Base-by-base conservation (phyloP, 257 asterid species). In the Phtheirospermum japonicum region DNA sequence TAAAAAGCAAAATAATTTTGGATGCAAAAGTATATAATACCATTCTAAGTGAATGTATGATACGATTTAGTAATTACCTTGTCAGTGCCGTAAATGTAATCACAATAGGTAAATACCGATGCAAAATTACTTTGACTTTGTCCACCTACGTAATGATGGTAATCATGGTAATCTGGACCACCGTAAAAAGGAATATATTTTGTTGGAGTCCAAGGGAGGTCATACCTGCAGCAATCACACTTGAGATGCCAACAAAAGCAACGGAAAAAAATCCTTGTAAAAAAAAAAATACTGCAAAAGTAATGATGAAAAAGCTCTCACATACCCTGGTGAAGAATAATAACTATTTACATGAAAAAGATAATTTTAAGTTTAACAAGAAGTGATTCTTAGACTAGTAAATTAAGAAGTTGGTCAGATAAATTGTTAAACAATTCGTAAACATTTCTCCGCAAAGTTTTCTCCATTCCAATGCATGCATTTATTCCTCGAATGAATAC, bases 91-190 rank as follows among this genome's bases (percentile, higher is more conserved):
- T 93, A 93, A 45, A 93, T 79, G 76, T 77, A 93, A 76, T 93
- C 99, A 9, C 99, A 93, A 43, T 93, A 93, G 55, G 99, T 93
- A 80, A 93, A 93, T 23, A 93, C 99, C 17, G 99, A 89, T 61
- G 99, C 96, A 70, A 93, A 93, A 74, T 93, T 93, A 76, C 99
- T 93, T 71, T 93, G 97, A 76, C 99, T 93, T 73, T 73, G 84
- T 59, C 95, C 96, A 43, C 99, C 99, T 37, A 93, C 99, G 48
- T 93, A 93, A 66, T 93, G 99, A 72, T 93, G 99, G 82, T 89
- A 93, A 78, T 93, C 99, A 60, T 93, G 99, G 79, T 93, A 85
- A 69, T 93, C 97, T 16, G 99, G 73, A 51, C 99, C 99, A 64
- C 99, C 97, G 49, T 93, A 93, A 76, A 93, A 93, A 20, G 97